phyloP scores from a whole-genome alignment of 768 basidiomycete genomes.

The Lentinula sp. region DNA sequence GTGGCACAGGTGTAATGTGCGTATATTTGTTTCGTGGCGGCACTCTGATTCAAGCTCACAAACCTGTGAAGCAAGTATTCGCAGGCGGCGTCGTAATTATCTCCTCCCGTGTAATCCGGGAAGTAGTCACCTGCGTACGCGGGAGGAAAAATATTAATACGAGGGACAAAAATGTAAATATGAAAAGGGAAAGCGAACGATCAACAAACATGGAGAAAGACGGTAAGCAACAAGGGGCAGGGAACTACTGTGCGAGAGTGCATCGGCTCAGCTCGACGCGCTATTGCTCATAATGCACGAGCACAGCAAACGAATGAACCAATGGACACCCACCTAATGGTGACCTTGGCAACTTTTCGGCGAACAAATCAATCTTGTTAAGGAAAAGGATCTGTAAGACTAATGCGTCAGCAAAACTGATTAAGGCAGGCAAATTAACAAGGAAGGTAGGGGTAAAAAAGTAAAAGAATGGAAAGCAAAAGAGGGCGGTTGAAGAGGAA shows the following conservation, averaged over 20 bases:
- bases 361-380: slow-evolving; percentile 95
- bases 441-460: neutral
- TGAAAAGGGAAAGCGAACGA: slow-evolving; percentile 12
- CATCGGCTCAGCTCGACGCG: no score
- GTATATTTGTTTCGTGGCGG: slow-evolving; percentile 83
- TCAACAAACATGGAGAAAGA: slow-evolving; percentile 21
- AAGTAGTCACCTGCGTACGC: slow-evolving; percentile 60
- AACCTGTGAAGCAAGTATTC: slow-evolving; percentile 71
- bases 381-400: slow-evolving; percentile 76
- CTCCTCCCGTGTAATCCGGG: slow-evolving; percentile 84
- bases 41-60: slow-evolving; percentile 86
- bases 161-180: neutral
- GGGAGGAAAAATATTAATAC: neutral
- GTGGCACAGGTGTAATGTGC: slow-evolving; percentile 92
- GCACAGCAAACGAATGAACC: no score
- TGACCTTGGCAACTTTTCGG: slow-evolving; percentile 84
- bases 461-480: no score
- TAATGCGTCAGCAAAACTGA: no score
- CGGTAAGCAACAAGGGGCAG: neutral
- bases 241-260: neutral
- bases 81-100: slow-evolving; percentile 88
- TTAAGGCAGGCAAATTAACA: no score
- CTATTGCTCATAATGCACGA: no score
- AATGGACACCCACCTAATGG: slow-evolving; percentile 71
- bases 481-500: no score